These are phyloP conservation scores for Saccharomycopsis lassenensis DNA, from an alignment of 805 yeast species.

Conservation along the genomic window DNA sequence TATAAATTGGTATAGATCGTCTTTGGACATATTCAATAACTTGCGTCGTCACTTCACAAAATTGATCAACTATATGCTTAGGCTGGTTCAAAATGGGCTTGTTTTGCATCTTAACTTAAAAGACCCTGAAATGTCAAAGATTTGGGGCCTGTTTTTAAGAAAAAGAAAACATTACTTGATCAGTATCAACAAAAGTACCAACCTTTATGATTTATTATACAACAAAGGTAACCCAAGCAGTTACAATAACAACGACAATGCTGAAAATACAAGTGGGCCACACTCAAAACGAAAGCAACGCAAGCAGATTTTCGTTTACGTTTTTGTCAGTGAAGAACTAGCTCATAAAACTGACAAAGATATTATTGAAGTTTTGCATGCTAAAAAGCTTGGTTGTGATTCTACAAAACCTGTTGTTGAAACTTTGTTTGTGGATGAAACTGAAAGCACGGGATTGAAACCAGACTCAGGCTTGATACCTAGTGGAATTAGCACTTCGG, in stretches of 20 bases:
- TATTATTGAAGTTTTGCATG: slow-evolving; percentile 34
- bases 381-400: slow-evolving; percentile 43
- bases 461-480: too few species aligned
- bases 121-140: slow-evolving; percentile 6
- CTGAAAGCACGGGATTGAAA: too few species aligned
- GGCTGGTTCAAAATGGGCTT: slow-evolving; percentile 64
- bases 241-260: slow-evolving; percentile 32
- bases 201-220: slow-evolving; percentile 63
- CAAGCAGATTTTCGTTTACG: slow-evolving; percentile 32
- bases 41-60: slow-evolving; percentile 74
- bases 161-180: slow-evolving; percentile 41
- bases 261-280: slow-evolving; percentile 46
- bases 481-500: too few species aligned
- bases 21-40: slow-evolving; percentile 62
- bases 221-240: slow-evolving; percentile 48
- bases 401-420: slow-evolving; percentile 22
- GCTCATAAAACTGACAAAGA: slow-evolving; percentile 30
- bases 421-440: slow-evolving; percentile 4
- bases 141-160: slow-evolving; percentile 7
- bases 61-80: slow-evolving; percentile 55
- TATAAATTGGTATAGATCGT: slow-evolving; percentile 52
- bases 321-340: slow-evolving; percentile 54
- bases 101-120: slow-evolving; percentile 39
- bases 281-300: not conserved
- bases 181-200: slow-evolving; percentile 33